A percentile compares a stretch with the other conserved stretches of the same genome.
Evolutionary conservation across 495 filamentous ascomycete genomes (phyloP).

Genomic region (Astrocystis sublimbata): DNA sequence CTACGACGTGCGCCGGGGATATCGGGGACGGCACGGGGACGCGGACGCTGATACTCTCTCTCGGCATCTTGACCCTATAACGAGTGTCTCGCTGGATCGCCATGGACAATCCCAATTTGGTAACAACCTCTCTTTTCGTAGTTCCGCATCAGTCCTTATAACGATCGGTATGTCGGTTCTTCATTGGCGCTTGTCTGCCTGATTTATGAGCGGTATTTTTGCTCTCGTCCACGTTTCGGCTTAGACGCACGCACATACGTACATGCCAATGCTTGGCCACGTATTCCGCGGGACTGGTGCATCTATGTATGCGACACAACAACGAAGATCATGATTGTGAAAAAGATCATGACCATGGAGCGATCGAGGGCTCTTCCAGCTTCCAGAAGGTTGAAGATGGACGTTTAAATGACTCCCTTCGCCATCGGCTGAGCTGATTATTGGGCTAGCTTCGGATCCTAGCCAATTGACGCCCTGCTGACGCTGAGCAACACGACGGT

Average conservation of each 20-base stretch:
- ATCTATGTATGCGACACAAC: neutral
- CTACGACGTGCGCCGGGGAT: slow-evolving; percentile 28
- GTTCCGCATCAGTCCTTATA: neutral
- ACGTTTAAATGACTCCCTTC: neutral
- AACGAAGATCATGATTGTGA: too few species aligned
- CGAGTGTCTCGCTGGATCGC: neutral
- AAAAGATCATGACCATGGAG: neutral
- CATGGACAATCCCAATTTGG: neutral
- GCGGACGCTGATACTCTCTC: slow-evolving; percentile 31
- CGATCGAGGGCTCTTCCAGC: neutral
- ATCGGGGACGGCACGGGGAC: slow-evolving; percentile 38
- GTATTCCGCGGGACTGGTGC: neutral
- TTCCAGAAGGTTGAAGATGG: neutral
- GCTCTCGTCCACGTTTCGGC: neutral
- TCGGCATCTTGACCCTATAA: slow-evolving; percentile 5
- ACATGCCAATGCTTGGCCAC: neutral
- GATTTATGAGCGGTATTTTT: neutral
- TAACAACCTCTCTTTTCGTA: neutral
- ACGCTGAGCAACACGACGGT: neutral
- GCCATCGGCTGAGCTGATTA: slow-evolving; percentile 6
- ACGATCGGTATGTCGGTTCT: neutral
- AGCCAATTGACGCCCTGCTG: slow-evolving; percentile 15
- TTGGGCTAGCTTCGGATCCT: slow-evolving; percentile 1
- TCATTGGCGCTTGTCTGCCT: neutral
- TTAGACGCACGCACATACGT: neutral